These are phyloP conservation scores for Auricularia heimuer DNA, from an alignment of 768 basidiomycete genomes.

Conservation along the genomic window DNA sequence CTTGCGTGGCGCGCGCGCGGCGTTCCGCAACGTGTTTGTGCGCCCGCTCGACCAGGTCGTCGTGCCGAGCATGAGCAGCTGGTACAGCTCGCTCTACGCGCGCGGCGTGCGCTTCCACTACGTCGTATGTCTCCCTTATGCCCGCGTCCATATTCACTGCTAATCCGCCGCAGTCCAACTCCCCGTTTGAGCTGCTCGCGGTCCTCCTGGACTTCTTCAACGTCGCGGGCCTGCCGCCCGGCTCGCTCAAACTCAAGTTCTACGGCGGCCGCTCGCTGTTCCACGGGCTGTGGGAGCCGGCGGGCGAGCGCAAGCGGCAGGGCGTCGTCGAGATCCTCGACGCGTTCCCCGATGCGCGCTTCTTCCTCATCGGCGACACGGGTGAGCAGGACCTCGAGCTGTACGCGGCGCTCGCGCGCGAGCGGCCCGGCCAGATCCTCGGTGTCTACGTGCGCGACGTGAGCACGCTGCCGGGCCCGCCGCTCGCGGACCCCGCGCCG, in stretches of 20 bases:
- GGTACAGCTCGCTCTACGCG: conserved; percentile 61
- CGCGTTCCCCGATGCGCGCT: conserved; percentile 60
- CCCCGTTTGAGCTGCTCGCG: conserved; percentile 76
- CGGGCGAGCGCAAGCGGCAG: conserved; percentile 64
- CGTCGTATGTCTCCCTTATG: conserved; percentile 47
- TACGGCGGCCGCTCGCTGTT: conserved; percentile 80
- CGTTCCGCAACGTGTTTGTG: conserved; percentile 89
- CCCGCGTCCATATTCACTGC: background rate
- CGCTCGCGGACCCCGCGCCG: conserved; percentile 2
- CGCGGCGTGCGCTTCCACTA: conserved; percentile 78
- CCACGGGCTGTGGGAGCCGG: conserved; percentile 72
- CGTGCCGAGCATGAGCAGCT: conserved; percentile 75
- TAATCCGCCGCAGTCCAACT: conserved; percentile 55
- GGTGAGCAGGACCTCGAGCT: conserved; percentile 95
- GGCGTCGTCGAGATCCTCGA: conserved; percentile 72
- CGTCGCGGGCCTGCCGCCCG: conserved; percentile 51
- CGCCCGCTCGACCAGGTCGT: conserved; percentile 68
- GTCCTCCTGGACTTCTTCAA: conserved; percentile 68
- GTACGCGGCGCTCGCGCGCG: conserved; percentile 61
- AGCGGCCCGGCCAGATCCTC: conserved; percentile 49
- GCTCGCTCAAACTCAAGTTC: conserved; percentile 73
- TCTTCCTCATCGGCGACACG: conserved; percentile 83
- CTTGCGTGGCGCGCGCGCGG: conserved; percentile 64
- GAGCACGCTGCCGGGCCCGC: conserved; percentile 15
- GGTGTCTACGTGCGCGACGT: conserved; percentile 82